phyloP scores from a whole-genome alignment of 768 basidiomycete genomes.

The Hemileccinum rubropunctum region DNA sequence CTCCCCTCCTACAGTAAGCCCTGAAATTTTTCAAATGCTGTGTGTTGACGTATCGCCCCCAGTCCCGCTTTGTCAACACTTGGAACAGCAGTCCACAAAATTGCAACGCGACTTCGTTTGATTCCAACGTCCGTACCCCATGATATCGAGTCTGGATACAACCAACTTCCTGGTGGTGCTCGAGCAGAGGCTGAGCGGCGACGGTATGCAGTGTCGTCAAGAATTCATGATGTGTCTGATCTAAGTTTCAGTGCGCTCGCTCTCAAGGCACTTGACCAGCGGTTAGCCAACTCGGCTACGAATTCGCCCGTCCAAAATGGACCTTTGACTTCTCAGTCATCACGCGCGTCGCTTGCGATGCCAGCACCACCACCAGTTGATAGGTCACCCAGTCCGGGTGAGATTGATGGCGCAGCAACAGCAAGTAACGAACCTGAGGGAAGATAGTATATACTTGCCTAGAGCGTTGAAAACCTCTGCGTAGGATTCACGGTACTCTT shows the following conservation, averaged over 20 bases:
- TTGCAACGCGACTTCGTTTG: slow-evolving; percentile 69
- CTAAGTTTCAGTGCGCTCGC: slow-evolving; percentile 77
- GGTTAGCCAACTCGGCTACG: slow-evolving; percentile 62
- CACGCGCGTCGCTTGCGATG: slow-evolving; percentile 25
- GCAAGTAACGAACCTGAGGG: slow-evolving; percentile 18
- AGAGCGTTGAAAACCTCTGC: slow-evolving; percentile 9
- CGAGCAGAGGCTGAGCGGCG: slow-evolving; percentile 95
- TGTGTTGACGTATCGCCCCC: slow-evolving; percentile 2
- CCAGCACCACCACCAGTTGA: slow-evolving; percentile 35
- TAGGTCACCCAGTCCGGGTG: slow-evolving; percentile 20
- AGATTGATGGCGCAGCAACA: slow-evolving; percentile 18
- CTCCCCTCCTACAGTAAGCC: slow-evolving; percentile 88
- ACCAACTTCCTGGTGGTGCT: slow-evolving; percentile 78
- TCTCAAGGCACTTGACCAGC: slow-evolving; percentile 93
- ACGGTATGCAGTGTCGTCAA: slow-evolving; percentile 50
- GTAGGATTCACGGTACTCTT: background rate
- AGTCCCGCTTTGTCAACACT: slow-evolving; percentile 72
- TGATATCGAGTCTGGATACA: slow-evolving; percentile 77
- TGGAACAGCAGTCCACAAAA: slow-evolving; percentile 63
- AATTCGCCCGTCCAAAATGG: slow-evolving; percentile 31
- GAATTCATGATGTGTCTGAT: slow-evolving; percentile 5
- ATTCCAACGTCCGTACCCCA: slow-evolving; percentile 56
- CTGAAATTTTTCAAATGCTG: background rate
- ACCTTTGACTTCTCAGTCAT: slow-evolving; percentile 27
- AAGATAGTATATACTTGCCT: slow-evolving; percentile 17